These are phyloP conservation scores for Emiliania huxleyi DNA, from an alignment of 78 protist species.

Conservation along the genomic window DNA sequence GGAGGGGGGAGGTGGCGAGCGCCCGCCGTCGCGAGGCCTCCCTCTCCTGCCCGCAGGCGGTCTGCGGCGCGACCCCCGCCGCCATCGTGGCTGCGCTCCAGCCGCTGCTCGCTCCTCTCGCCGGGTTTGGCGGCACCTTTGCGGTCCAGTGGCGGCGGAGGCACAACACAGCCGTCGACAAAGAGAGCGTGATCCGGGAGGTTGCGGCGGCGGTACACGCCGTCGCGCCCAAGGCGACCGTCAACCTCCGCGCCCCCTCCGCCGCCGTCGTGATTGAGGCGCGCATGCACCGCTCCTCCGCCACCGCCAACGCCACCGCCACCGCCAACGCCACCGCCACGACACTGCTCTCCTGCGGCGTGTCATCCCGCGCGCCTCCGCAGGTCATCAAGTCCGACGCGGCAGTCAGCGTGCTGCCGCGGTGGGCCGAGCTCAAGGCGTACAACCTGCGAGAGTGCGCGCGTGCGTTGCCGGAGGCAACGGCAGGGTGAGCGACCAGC, in stretches of 20 bases:
- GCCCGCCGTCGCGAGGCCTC: not conserved
- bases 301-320: too few relatives aligned
- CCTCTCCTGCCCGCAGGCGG: not conserved
- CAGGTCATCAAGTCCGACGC: not conserved
- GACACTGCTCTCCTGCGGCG: too few relatives aligned
- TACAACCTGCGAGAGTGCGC: not conserved
- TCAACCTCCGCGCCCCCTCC: not conserved
- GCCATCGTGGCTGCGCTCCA: too few relatives aligned
- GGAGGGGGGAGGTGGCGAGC: too few relatives aligned
- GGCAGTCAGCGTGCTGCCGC: not conserved
- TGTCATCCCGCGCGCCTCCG: too few relatives aligned
- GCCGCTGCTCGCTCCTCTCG: not conserved
- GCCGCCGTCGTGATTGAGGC: not conserved
- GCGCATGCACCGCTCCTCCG: too few relatives aligned
- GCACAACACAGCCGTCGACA: not conserved
- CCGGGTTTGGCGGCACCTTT: not conserved
- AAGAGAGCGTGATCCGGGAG: not conserved
- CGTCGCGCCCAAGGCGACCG: not conserved
- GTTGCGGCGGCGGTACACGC: not conserved
- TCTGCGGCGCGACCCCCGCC: not conserved
- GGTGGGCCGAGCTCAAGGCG: not conserved
- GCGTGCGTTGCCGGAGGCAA: too few relatives aligned
- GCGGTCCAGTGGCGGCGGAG: not conserved
- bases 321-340: too few relatives aligned
- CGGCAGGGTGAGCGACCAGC: too few relatives aligned